Conservation (phyloP, 805 yeast species). For the Ogataea allantospora region DNA sequence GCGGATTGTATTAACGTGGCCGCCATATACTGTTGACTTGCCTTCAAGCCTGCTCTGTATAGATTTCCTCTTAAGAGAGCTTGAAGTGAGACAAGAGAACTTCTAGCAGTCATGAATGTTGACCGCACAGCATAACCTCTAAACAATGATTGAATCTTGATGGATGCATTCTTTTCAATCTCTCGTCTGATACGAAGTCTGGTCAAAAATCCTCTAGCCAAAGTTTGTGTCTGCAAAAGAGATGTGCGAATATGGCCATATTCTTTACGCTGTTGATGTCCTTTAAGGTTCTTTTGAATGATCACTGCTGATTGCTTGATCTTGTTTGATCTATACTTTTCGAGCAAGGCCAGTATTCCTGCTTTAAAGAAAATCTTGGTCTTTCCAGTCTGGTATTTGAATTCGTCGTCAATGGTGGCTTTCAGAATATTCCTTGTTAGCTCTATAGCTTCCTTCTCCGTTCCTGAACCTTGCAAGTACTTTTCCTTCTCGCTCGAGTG, state of each 20-base stretch:
- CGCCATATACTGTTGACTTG: conserved; percentile 55
- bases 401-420: conserved; percentile 59
- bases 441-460: conserved; percentile 56
- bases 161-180: conserved; percentile 60
- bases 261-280: conserved; percentile 57
- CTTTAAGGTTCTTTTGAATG: conserved; percentile 81
- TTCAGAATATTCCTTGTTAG: conserved; percentile 68
- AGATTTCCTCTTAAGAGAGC: conserved; percentile 49
- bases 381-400: conserved; percentile 84
- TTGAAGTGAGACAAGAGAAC: conserved; percentile 44
- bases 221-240: conserved; percentile 55
- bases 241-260: conserved; percentile 56
- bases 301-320: conserved; percentile 73
- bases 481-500: conserved; percentile 67
- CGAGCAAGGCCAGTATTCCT: conserved; percentile 91
- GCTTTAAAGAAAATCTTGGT: conserved; percentile 95
- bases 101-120: conserved; percentile 33
- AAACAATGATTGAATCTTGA: conserved; percentile 62
- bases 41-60: conserved; percentile 50
- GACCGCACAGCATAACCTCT: conserved; percentile 55
- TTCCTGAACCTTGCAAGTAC: conserved; percentile 51
- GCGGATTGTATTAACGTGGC: conserved; percentile 72
- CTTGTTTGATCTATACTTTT: conserved; percentile 78
- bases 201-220: conserved; percentile 59
- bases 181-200: conserved; percentile 57